Evolutionary conservation across 176 grass and related monocot genomes (phyloP).

Genomic region (Musa acuminata): DNA sequence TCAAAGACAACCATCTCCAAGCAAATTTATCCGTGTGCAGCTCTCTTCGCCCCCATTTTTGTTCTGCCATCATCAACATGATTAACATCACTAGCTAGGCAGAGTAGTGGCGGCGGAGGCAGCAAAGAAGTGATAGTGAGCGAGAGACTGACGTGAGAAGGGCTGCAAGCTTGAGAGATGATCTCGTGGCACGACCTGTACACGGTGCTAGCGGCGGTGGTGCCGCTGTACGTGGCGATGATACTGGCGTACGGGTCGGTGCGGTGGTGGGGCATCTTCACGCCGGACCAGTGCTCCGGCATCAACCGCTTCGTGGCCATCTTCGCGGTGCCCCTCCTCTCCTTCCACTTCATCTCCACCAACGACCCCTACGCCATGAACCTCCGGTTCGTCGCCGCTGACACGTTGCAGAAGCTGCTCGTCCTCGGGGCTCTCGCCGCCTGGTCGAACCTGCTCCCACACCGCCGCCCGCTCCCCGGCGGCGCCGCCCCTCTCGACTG

Average conservation of each 20-base stretch:
- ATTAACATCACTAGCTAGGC: background rate
- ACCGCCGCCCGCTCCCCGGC: background rate
- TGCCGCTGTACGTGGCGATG: conserved; percentile 76
- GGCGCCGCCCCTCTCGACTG: conserved; percentile 13
- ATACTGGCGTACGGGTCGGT: conserved; percentile 58
- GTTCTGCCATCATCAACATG: background rate
- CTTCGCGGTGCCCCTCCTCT: conserved; percentile 73
- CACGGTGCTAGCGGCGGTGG: conserved; percentile 55
- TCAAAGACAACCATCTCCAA: background rate
- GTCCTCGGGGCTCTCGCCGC: conserved; percentile 35
- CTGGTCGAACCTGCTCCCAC: conserved; percentile 24
- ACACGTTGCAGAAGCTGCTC: conserved; percentile 55
- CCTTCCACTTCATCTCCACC: conserved; percentile 62
- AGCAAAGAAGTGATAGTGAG: background rate
- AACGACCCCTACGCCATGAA: conserved; percentile 60
- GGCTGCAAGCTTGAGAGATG: conserved; percentile 18
- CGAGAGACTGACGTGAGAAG: background rate
- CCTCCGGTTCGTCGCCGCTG: conserved; percentile 55
- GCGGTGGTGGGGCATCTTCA: conserved; percentile 57
- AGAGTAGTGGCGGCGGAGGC: background rate
- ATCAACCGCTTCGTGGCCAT: conserved; percentile 71
- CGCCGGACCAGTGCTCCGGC: conserved; percentile 58
- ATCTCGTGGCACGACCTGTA: conserved; percentile 64
- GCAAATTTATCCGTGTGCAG: no score
- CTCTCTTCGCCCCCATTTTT: no score